phyloP scores from a whole-genome alignment of 106 monocot species.

The Dendrobium huoshanense region DNA sequence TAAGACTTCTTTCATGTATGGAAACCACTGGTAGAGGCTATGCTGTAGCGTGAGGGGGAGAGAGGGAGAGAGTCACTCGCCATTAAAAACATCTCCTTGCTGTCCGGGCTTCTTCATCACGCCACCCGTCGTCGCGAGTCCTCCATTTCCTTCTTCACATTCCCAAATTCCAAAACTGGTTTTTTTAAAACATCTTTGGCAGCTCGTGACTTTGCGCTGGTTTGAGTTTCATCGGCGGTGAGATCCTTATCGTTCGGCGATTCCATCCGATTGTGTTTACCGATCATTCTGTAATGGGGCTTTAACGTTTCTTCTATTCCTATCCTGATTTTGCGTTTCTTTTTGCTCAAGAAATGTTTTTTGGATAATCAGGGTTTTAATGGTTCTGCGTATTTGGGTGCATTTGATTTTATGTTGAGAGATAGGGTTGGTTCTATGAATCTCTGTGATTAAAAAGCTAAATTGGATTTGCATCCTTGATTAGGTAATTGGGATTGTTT shows the following conservation, averaged over 20 bases:
- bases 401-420: neutral
- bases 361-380: conserved; percentile 8
- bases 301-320: neutral
- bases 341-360: neutral
- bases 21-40: too few relatives aligned
- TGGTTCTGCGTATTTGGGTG: conserved; percentile 5
- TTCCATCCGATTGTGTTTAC: neutral
- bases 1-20: too few relatives aligned
- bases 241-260: neutral
- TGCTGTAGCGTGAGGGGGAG: neutral
- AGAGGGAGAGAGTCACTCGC: neutral
- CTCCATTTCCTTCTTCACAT: neutral
- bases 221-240: conserved; percentile 4
- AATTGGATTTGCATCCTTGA: neutral
- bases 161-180: conserved; percentile 7
- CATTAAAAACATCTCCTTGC: neutral
- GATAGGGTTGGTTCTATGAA: neutral
- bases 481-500: neutral
- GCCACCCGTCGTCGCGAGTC: neutral
- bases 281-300: neutral
- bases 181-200: neutral
- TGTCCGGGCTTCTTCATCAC: neutral
- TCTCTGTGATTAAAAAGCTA: neutral
- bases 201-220: neutral
- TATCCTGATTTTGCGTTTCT: neutral